Evolutionary conservation across 2,329 filamentous ascomycete species (phyloP).

Genomic region (Penicillium corylophilum): DNA sequence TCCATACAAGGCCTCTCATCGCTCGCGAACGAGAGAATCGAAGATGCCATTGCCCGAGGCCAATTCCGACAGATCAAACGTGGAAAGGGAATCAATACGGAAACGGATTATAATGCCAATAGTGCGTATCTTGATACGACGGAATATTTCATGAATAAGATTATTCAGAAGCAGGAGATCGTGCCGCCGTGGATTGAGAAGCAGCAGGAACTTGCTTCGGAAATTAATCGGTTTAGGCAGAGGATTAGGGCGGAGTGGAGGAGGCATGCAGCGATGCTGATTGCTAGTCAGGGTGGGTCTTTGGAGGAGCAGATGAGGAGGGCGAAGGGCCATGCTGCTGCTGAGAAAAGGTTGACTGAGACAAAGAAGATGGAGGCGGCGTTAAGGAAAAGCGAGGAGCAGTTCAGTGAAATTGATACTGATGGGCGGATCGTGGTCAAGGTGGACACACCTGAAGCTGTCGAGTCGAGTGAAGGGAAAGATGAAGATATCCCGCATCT

Average conservation of each 20-base stretch:
- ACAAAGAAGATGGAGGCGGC: constrained; percentile 26
- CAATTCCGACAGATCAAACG: constrained; percentile 84
- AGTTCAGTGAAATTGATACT: constrained; percentile 20
- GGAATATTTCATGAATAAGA: constrained; percentile 97
- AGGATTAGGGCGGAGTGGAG: constrained; percentile 81
- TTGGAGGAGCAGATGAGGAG: constrained; percentile 69
- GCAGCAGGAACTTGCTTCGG: constrained; percentile 80
- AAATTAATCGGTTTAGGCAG: constrained; percentile 67
- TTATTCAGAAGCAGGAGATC: constrained; percentile 93
- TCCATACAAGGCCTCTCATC: constrained; percentile 75
- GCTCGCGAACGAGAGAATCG: constrained; percentile 87
- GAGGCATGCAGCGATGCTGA: constrained; percentile 74
- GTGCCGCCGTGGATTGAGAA: constrained; percentile 99
- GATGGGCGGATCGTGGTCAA: constrained; percentile 26
- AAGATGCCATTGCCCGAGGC: constrained; percentile 87
- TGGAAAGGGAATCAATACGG: constrained; percentile 67
- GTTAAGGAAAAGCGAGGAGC: constrained; percentile 15
- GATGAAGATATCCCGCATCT: constrained; percentile 40
- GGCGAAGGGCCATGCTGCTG: constrained; percentile 71
- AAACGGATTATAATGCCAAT: constrained; percentile 76
- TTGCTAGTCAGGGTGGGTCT: constrained; percentile 73
- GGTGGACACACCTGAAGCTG: constrained; percentile 1
- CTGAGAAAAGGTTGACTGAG: constrained; percentile 57
- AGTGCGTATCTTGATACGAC: constrained; percentile 94
- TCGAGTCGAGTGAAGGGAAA: constrained; percentile 5